Conservation (phyloP, 371 early-diverging fungal species). For the Quaeritorhiza haematococci region DNA sequence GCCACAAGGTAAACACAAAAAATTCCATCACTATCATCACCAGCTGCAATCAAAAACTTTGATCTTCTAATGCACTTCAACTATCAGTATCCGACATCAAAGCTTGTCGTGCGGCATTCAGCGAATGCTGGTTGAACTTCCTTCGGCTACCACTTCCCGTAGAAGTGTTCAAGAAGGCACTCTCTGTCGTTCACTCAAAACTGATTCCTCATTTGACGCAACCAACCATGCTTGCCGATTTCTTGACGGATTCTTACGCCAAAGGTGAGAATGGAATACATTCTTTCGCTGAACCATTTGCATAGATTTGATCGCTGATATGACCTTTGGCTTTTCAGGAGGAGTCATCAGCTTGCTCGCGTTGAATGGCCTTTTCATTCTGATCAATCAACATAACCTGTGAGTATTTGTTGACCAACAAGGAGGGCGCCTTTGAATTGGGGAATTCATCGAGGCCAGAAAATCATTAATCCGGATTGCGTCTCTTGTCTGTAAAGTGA, state of each 20-base stretch:
- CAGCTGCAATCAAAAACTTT: background rate
- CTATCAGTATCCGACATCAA: conserved; percentile 2
- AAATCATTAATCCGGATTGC: background rate
- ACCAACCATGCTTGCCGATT: conserved; percentile 81
- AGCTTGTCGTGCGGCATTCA: conserved; percentile 45
- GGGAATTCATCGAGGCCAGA: background rate
- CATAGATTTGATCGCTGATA: background rate
- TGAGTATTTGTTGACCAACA: conserved; percentile 35
- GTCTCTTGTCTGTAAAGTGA: conserved; percentile 49
- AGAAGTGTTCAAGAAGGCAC: conserved; percentile 68
- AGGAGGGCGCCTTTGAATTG: background rate
- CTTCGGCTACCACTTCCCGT: conserved; percentile 65
- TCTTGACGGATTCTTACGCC: conserved; percentile 82
- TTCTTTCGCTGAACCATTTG: too few relatives aligned
- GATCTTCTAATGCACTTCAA: background rate
- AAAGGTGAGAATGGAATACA: conserved; percentile 47
- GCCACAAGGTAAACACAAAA: conserved; percentile 19
- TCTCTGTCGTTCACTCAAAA: conserved; percentile 75
- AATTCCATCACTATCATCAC: background rate
- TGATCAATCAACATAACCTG: conserved; percentile 86
- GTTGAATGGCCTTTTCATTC: conserved; percentile 84
- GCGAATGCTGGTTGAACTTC: conserved; percentile 76
- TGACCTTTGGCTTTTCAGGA: conserved; percentile 30
- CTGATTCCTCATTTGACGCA: conserved; percentile 77
- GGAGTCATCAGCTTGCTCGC: conserved; percentile 85